Evolutionary conservation across 441 rosid species (phyloP).

Genomic region (Populus hybrid): DNA sequence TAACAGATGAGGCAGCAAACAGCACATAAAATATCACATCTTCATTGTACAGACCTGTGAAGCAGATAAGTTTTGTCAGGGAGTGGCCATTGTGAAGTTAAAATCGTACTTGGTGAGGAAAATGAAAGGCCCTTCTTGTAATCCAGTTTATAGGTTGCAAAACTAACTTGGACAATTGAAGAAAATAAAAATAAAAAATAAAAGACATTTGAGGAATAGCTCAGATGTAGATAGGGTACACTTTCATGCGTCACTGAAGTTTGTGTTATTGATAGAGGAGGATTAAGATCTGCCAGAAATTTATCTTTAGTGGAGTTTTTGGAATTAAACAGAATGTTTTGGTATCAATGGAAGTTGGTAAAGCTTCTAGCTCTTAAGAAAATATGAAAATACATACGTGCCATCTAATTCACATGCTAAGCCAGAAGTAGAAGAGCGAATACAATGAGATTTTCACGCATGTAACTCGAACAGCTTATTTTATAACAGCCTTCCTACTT

Average conservation of each 20-base stretch:
- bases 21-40: slow-evolving; percentile 29
- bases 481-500: background rate
- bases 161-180: background rate
- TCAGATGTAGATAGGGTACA: too few species aligned
- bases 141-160: background rate
- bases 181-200: background rate
- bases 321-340: too few species aligned
- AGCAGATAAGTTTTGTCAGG: slow-evolving; percentile 5
- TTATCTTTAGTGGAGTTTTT: too few species aligned
- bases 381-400: background rate
- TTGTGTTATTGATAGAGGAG: background rate
- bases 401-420: background rate
- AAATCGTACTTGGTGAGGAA: background rate
- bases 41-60: slow-evolving; percentile 51
- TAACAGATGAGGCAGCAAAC: slow-evolving; percentile 23
- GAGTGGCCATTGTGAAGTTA: background rate
- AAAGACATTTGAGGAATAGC: background rate
- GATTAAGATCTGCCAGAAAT: too few species aligned
- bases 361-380: background rate
- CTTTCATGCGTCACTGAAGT: background rate
- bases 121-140: background rate
- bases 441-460: background rate
- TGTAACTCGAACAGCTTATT: background rate
- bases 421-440: background rate
- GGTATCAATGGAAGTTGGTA: background rate